Evolutionary conservation across 2,329 filamentous ascomycete genomes (phyloP).

Genomic region (Pyricularia sp.): DNA sequence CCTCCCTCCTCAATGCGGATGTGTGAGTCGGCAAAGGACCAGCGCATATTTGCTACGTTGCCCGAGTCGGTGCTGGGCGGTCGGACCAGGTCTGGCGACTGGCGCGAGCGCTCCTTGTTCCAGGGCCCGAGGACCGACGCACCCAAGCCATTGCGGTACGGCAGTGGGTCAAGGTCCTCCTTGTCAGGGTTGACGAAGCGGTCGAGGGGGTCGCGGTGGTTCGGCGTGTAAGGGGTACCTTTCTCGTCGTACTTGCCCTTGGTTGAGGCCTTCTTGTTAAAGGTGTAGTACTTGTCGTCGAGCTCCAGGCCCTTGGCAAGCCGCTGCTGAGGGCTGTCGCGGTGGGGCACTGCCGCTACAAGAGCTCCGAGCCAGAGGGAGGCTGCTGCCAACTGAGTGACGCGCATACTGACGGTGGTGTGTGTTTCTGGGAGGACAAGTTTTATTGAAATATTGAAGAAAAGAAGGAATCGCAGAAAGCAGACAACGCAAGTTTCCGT

Average conservation of each 20-base stretch:
- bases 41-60: conserved; percentile 57
- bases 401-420: conserved; percentile 1
- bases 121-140: conserved; percentile 56
- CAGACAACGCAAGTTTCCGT: neutral
- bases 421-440: neutral
- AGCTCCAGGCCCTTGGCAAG: conserved; percentile 36
- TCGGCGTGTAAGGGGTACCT: conserved; percentile 43
- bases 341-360: conserved; percentile 14
- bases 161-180: conserved; percentile 49
- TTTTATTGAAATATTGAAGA: neutral
- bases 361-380: conserved; percentile 6
- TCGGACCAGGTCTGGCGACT: conserved; percentile 59
- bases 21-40: conserved; percentile 55
- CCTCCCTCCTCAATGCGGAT: conserved; percentile 57
- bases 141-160: conserved; percentile 50
- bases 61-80: conserved; percentile 64
- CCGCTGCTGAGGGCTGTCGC: conserved; percentile 42
- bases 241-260: neutral
- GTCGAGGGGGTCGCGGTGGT: conserved; percentile 48
- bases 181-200: conserved; percentile 47
- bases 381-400: conserved; percentile 1
- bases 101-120: conserved; percentile 52
- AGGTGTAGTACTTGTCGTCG: conserved; percentile 26
- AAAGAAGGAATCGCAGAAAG: neutral
- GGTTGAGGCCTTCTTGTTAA: conserved; percentile 17